A percentile compares a stretch with the other conserved stretches of the same genome.
These are phyloP conservation scores for Fistulifera pelliculosa DNA, from an alignment of 108 stramenopile species.

Conservation along the genomic window DNA sequence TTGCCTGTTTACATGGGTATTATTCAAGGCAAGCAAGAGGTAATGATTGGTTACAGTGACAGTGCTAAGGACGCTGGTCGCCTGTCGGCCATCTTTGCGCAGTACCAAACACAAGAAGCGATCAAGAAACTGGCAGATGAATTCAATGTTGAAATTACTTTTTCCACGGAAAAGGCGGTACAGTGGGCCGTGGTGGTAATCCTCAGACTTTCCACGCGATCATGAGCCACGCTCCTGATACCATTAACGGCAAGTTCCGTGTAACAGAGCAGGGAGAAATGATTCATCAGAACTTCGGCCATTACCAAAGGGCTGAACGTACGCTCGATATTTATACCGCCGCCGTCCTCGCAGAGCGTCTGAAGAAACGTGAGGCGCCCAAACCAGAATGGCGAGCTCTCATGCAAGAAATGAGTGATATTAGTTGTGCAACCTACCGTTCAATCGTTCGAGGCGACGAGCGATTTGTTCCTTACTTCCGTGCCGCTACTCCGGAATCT, in stretches of 20 bases:
- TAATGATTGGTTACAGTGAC: slow-evolving; percentile 98
- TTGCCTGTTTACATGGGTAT: slow-evolving; percentile 81
- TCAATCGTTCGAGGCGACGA: slow-evolving; percentile 74
- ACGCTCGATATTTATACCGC: slow-evolving; percentile 96
- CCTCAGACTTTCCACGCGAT: slow-evolving; percentile 80
- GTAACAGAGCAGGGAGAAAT: slow-evolving; percentile 99
- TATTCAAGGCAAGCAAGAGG: slow-evolving; percentile 85
- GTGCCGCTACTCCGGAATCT: slow-evolving; percentile 93
- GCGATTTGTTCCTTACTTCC: slow-evolving; percentile 95
- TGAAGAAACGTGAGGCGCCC: slow-evolving; percentile 42
- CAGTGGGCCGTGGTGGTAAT: slow-evolving; percentile 95
- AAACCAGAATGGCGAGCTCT: slow-evolving; percentile 66
- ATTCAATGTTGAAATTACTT: slow-evolving; percentile 55
- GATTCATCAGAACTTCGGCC: slow-evolving; percentile 96
- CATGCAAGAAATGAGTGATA: slow-evolving; percentile 80
- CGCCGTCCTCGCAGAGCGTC: slow-evolving; percentile 83
- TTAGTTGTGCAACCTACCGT: slow-evolving; percentile 88
- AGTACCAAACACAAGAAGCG: slow-evolving; percentile 88
- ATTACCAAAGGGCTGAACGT: slow-evolving; percentile 77
- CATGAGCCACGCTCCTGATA: slow-evolving; percentile 88
- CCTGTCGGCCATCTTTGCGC: slow-evolving; percentile 91
- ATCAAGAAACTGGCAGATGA: slow-evolving; percentile 83
- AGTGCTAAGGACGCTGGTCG: slow-evolving; percentile 97
- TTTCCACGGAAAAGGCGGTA: slow-evolving; percentile 97
- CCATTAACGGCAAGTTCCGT: slow-evolving; percentile 96